Percentiles rank a stretch among this genome's conserved stretches.
Conservation (phyloP, 1,139 yeast species). For the Yamadazyma dendronema region DNA sequence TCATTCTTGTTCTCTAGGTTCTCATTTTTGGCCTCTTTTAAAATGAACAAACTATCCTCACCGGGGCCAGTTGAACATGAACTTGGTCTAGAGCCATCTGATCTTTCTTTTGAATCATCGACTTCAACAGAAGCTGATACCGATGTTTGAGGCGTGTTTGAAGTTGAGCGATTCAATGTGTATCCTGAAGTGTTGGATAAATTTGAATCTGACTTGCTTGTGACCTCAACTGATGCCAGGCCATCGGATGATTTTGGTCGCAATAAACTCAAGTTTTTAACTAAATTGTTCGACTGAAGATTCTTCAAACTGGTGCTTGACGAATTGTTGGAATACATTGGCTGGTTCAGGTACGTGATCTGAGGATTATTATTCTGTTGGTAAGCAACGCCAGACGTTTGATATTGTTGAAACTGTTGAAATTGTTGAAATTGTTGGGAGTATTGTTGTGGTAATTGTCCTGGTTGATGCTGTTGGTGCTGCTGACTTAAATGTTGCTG, state of each 20-base stretch:
- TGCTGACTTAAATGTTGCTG: constrained; percentile 18
- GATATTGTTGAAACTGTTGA: constrained; percentile 11
- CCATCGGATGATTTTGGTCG: constrained; percentile 12
- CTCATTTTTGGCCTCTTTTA: constrained; percentile 7
- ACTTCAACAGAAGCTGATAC: constrained; percentile 21
- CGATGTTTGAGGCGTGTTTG: constrained; percentile 41
- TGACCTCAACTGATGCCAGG: constrained; percentile 10
- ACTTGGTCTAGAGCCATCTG: constrained; percentile 10
- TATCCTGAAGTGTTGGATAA: constrained; percentile 24
- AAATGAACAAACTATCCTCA: constrained; percentile 8
- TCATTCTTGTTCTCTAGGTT: constrained; percentile 3
- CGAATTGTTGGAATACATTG: constrained; percentile 13
- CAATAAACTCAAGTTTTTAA: constrained; percentile 13
- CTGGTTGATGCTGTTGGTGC: constrained; percentile 18
- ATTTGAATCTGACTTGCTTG: constrained; percentile 20
- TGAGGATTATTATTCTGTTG: constrained; percentile 6
- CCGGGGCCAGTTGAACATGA: constrained; percentile 8
- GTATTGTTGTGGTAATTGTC: constrained; percentile 16
- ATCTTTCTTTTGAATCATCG: too few relatives aligned
- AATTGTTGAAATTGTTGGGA: constrained; percentile 17
- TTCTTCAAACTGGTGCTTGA: constrained; percentile 16
- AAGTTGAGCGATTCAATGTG: constrained; percentile 26
- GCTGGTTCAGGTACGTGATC: constrained; percentile 11
- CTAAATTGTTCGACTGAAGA: constrained; percentile 13
- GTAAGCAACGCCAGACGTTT: constrained; percentile 4